These are phyloP conservation scores for Purpureocillium takamizusanense DNA, from an alignment of 2,329 filamentous ascomycete genomes.

Conservation along the genomic window DNA sequence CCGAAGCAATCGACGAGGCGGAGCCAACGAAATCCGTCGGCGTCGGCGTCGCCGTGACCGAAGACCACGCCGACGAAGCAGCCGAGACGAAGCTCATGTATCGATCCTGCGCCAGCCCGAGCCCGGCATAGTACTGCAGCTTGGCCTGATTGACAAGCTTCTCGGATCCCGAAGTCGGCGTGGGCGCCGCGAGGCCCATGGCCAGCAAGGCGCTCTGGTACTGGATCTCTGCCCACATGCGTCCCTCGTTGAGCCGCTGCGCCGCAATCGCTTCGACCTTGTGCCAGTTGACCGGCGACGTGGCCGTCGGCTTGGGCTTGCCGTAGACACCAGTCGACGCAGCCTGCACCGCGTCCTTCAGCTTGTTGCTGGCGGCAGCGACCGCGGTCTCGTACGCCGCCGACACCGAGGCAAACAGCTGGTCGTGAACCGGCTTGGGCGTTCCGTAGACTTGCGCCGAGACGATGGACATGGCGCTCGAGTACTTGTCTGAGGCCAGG, in stretches of 20 bases:
- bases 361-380: slow-evolving; percentile 48
- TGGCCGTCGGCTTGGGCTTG: slow-evolving; percentile 33
- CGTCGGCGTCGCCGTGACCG: slow-evolving; percentile 49
- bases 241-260: slow-evolving; percentile 60
- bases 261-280: slow-evolving; percentile 56
- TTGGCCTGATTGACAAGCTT: slow-evolving; percentile 54
- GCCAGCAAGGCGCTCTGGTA: slow-evolving; percentile 61
- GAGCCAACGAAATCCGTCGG: slow-evolving; percentile 42
- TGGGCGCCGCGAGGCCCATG: slow-evolving; percentile 48
- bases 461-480: slow-evolving; percentile 56
- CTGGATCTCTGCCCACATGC: slow-evolving; percentile 61
- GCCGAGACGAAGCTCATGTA: slow-evolving; percentile 68
- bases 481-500: slow-evolving; percentile 59
- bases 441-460: slow-evolving; percentile 61
- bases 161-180: slow-evolving; percentile 37
- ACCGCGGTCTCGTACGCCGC: slow-evolving; percentile 59
- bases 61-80: slow-evolving; percentile 60
- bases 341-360: slow-evolving; percentile 45
- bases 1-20: slow-evolving; percentile 40
- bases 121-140: slow-evolving; percentile 64
- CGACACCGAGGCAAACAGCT: slow-evolving; percentile 60
- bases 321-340: slow-evolving; percentile 41
- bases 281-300: slow-evolving; percentile 35
- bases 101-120: slow-evolving; percentile 69
- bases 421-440: slow-evolving; percentile 58